A percentile compares a stretch with the other conserved stretches of the same genome.
Evolutionary conservation across 2,329 filamentous ascomycete genomes (phyloP).

Genomic region (Xylaria sp.): DNA sequence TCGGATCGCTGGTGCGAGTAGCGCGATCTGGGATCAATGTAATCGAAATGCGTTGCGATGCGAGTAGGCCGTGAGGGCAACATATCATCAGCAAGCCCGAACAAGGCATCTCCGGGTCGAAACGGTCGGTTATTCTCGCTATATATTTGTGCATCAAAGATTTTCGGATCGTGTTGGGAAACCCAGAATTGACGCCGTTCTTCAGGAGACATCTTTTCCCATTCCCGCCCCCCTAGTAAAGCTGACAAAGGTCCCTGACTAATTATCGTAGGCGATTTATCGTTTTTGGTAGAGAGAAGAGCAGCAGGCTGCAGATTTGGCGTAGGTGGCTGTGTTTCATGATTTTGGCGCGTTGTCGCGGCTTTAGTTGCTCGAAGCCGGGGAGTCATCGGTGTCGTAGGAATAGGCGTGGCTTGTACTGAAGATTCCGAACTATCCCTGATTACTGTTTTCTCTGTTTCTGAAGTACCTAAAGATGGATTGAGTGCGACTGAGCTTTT

Average conservation of each 20-base stretch:
- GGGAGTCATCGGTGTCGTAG: background rate
- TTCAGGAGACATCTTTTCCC: conserved; percentile 37
- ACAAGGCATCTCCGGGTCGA: conserved; percentile 44
- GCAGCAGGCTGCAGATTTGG: background rate
- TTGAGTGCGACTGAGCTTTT: conserved; percentile 17
- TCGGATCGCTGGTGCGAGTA: conserved; percentile 57
- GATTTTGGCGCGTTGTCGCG: background rate
- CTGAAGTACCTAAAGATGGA: background rate
- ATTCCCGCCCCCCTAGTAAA: conserved; percentile 30
- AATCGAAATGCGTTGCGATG: conserved; percentile 54
- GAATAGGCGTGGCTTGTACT: background rate
- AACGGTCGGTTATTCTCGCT: conserved; percentile 48
- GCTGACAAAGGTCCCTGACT: conserved; percentile 21
- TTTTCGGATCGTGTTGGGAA: conserved; percentile 43
- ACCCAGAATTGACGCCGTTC: conserved; percentile 41
- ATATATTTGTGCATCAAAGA: conserved; percentile 56
- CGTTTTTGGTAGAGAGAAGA: background rate
- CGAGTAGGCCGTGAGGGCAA: conserved; percentile 39
- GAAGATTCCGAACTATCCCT: conserved; percentile 9
- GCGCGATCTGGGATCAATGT: conserved; percentile 64
- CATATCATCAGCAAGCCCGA: conserved; percentile 34
- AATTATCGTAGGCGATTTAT: background rate
- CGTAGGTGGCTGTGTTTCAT: conserved; percentile 2
- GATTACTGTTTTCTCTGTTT: background rate
- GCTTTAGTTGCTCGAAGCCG: background rate